These are phyloP conservation scores for Tetrahymena borealis DNA, from an alignment of 73 alveolate genomes.

Conservation along the genomic window DNA sequence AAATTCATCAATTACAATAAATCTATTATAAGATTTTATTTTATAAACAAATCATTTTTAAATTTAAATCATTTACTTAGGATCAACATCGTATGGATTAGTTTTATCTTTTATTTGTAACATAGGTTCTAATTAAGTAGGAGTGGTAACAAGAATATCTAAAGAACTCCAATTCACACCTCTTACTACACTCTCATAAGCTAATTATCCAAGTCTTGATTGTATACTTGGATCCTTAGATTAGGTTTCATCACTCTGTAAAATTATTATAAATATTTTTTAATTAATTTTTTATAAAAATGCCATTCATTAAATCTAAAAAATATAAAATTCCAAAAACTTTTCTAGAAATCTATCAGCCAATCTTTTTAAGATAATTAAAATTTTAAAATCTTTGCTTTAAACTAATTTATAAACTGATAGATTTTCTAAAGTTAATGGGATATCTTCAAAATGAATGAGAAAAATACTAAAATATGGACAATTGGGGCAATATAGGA, in stretches of 20 bases:
- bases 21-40: not conserved
- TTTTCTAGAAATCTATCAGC: too few species aligned
- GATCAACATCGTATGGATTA: not conserved
- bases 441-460: not conserved
- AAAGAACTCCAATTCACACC: not conserved
- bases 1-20: not conserved
- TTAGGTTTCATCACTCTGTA: not conserved
- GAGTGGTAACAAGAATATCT: not conserved
- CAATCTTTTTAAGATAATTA: too few species aligned
- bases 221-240: not conserved
- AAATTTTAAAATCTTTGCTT: too few species aligned
- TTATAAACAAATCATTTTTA: not conserved
- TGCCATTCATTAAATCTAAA: too few species aligned
- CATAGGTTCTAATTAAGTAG: not conserved
- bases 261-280: not conserved
- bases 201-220: not conserved
- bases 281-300: not conserved
- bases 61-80: not conserved
- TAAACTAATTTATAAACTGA: not conserved
- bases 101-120: not conserved
- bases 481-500: not conserved
- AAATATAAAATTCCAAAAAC: too few species aligned
- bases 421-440: not conserved
- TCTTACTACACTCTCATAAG: not conserved
- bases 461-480: not conserved